Evolutionary conservation across 192 early-diverging fungal genomes (phyloP), one percentile per base, ranked within the genome.

Genomic region (Piromyces finnis): DNA sequence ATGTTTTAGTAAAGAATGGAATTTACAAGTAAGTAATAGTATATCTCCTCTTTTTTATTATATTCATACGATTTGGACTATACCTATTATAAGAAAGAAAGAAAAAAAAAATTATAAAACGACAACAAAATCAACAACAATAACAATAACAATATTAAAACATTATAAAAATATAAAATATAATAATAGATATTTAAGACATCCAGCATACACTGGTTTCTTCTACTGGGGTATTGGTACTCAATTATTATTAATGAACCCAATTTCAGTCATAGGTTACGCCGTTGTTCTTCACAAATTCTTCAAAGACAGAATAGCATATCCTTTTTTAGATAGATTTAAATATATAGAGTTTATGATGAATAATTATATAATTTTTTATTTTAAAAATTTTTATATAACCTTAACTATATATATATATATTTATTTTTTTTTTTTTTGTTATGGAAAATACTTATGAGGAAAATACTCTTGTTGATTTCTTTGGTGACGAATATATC

Each of bases 151-250:
- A 35, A 35, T 35, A 35, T 35, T 7, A 35, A 35, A 35, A 35
- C 32, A 35, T n/a, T n/a, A n/a, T n/a, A 35, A 35, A 35, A 35
- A 3, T 7, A 35, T 7, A 35, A 35, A 35, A 35, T 7, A 35
- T 7, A 35, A 59, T 27, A 37, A 59, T 83, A 92, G 92, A 35
- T 78, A 90, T 29, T 90, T 97, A 83, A 91, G 97, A 28, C 97
- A 98, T 82, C 97, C 97, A 17, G 93, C 95, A 17, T 98, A 98
- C 82, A 94, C 96, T 81, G 95, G 93, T 30, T 98, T 97, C 84
- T 98, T 94, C 82, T 93, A 94, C 83, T 98, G 95, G 95, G 95
- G 90, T 6, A 77, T 93, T 16, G 90, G 92, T 28, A 89, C 92
- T 26, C 95, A 97, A 82, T 30, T 94, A 12, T 82, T 94, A 81